Base-by-base conservation (phyloP, 495 filamentous ascomycete species). In the Aspergillus hancockii region DNA sequence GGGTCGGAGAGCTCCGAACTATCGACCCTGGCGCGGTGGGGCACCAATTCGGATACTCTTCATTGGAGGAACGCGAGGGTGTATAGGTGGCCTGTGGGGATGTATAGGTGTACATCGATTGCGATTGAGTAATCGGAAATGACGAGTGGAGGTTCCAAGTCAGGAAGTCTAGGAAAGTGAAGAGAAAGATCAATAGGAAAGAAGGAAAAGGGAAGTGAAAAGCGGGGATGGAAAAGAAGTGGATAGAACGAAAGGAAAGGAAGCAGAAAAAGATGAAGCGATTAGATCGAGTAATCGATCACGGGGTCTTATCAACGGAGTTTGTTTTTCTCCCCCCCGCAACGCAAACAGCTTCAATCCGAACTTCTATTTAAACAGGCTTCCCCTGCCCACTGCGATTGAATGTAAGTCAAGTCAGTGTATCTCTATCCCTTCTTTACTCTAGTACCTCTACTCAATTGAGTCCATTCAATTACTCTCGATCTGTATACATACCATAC, bases 1-100 rank as follows among this genome's bases (percentile, higher is more conserved):
- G 32, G 32, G 49, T 66, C 66, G 69, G 69, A 69, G 69, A 67
- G 47, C 66, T 71, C 66, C 66, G 62, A 67, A 36, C 32, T 28
- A 38, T 30, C 9, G 18, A 31, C 14, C 6, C 22, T 22, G 19
- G 38, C 4, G 16, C n/a, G 30, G 31, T 51, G 30, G 19, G 19
- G 41, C 21, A 28, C 14, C 32, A 19, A 31, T 28, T 25, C 41
- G 57, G 36, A 28, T 21, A 19, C n/a, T 21, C 8, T 5, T 36
- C 50, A 52, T 52, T 52, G 28, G 32, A 45, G 31, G 32, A 6
- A 30, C 28, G 23, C 31, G 49, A 45, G 38, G 40, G 34, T 43
- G 52, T 52, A 52, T 52, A 43, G 40, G 40, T 43, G n/a, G 40
- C 40, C 40, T 18, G 40, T 43, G 40, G 40, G 46, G 13, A 25